A percentile compares a stretch with the other conserved stretches of the same genome.
Conservation (phyloP, 2,329 filamentous ascomycete genomes). For the Aspergillus tubingensis region DNA sequence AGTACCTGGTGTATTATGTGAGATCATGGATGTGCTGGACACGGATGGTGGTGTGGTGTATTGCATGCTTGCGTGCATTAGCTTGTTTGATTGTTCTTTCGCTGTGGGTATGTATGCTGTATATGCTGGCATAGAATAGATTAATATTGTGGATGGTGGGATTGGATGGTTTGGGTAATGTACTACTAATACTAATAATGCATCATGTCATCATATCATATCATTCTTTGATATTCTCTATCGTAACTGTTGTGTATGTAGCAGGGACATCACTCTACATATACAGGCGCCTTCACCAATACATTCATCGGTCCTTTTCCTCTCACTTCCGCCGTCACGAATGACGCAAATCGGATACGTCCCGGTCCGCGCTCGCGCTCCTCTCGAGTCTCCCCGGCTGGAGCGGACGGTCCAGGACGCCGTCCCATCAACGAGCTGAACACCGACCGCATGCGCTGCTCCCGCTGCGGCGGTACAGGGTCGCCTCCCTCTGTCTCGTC, state of each 20-base stretch:
- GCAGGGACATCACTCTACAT: conserved; percentile 19
- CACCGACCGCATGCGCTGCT: conserved; percentile 41
- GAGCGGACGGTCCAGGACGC: conserved; percentile 14
- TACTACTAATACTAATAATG: background rate
- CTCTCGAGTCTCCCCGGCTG: conserved; percentile 23
- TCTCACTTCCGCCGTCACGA: conserved; percentile 72
- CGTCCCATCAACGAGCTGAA: conserved; percentile 43
- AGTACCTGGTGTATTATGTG: background rate
- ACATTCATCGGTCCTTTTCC: conserved; percentile 65
- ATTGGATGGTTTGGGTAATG: background rate
- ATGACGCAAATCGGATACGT: conserved; percentile 73
- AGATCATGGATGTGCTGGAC: background rate
- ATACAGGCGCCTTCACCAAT: conserved; percentile 74
- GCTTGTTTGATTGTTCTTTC: no score
- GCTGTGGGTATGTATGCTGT: background rate
- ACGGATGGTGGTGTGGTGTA: background rate
- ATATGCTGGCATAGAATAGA: background rate
- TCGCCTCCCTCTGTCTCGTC: conserved; percentile 22
- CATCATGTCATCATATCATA: background rate
- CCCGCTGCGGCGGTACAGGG: background rate
- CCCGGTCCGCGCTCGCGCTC: conserved; percentile 22
- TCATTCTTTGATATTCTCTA: background rate
- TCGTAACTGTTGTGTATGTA: background rate
- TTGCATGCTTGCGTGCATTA: background rate
- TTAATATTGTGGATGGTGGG: background rate